Evolutionary conservation across 2,329 filamentous ascomycete species (phyloP), one percentile per base, ranked within the genome.

Genomic region (Cercospora beticola): DNA sequence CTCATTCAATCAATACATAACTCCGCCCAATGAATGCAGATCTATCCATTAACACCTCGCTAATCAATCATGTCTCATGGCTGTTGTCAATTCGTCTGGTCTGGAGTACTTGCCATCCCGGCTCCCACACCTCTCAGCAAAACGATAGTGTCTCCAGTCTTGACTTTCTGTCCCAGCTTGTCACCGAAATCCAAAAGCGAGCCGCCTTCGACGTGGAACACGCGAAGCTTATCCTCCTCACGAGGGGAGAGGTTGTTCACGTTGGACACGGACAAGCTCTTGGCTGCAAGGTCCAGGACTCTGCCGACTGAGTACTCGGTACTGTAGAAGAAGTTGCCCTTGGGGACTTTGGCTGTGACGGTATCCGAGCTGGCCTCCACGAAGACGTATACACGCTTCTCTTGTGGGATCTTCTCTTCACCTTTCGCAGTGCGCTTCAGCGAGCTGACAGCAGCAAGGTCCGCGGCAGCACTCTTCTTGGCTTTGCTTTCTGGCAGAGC

Each of bases 181-280:
- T 97, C 94, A 26, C 87, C 89, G 76, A 96, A 99, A 69, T 95
- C 94, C 71, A 99, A 80, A 70, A 99, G 79, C 67, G 93, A 84
- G 0, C 95, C 95, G 0, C 91, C 92, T 78, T 99, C 94, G 0
- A 99, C 92, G 78, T 98, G 94, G 76, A 97, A 99, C 0, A 99
- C 89, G 8, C 95, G 83, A 72, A 99, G 79, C 79, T 91, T 91
- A 68, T 93, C 90, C 78, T 91, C 89, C 82, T 96, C 92, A 12
- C 90, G 86, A 2, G 86, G 87, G 0, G 88, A 89, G 74, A 90
- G 86, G 75, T 96, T 96, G 77, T 97, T 97, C 71, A 94, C 81
- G 73, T 97, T 97, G 76, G 91, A 86, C 8, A 96, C 89, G 81
- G 94, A 92, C 68, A 97, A 79, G 66, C 87, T 86, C 79, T 87